Percentiles rank a stretch among this genome's conserved stretches.
These are phyloP conservation scores for Rhododendron vialii DNA, from an alignment of 148 eudicot species.

Conservation along the genomic window DNA sequence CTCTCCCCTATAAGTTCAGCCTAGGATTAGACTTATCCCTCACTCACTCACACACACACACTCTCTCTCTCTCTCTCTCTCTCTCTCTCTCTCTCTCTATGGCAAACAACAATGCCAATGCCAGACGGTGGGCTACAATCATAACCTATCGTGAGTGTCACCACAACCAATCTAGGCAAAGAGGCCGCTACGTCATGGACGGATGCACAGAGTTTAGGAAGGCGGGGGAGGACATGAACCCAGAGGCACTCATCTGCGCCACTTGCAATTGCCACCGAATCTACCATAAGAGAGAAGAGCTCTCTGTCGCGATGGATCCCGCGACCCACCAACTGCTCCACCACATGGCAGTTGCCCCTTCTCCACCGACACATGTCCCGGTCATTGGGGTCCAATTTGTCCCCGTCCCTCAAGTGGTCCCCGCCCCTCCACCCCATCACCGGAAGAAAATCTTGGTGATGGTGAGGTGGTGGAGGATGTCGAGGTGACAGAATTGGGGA, in stretches of 20 bases:
- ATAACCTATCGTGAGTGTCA: background rate
- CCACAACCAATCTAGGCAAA: background rate
- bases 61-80: no score
- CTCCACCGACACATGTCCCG: background rate
- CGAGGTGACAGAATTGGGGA: no score
- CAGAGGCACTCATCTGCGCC: background rate
- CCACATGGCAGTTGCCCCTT: background rate
- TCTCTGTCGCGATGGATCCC: background rate
- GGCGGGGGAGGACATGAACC: no score
- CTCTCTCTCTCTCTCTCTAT: background rate
- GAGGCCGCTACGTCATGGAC: background rate
- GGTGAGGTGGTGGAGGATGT: background rate
- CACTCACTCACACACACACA: no score
- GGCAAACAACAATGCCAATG: background rate
- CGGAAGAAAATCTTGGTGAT: background rate
- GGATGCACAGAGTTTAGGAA: background rate
- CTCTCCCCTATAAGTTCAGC: background rate
- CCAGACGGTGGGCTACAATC: background rate
- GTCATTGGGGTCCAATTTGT: background rate
- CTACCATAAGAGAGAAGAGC: background rate
- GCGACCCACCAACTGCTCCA: background rate
- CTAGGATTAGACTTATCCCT: background rate
- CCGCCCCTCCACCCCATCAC: background rate
- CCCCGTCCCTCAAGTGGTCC: background rate
- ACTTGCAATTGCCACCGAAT: background rate